Percentiles rank a stretch among this genome's conserved stretches.
These are phyloP conservation scores for Ogataea neopini DNA, from an alignment of 805 yeast species.

Conservation along the genomic window DNA sequence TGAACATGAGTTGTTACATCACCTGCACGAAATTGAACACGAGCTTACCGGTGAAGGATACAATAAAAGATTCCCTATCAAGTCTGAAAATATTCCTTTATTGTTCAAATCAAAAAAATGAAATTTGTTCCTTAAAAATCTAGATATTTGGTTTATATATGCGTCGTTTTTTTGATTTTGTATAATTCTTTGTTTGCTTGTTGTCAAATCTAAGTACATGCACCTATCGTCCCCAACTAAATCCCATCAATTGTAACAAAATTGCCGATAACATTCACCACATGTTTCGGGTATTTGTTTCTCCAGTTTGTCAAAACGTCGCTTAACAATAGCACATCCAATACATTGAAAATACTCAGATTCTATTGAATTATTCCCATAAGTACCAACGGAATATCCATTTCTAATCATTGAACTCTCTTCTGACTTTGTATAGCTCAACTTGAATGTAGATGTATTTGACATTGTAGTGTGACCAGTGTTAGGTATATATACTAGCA, in stretches of 20 bases:
- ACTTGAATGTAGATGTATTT: conserved; percentile 60
- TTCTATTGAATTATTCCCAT: conserved; percentile 40
- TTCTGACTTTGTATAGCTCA: conserved; percentile 49
- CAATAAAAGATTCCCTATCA: conserved; percentile 22
- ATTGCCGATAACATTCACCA: conserved; percentile 37
- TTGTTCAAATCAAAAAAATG: conserved; percentile 15
- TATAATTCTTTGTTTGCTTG: background rate
- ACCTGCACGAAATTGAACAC: conserved; percentile 81
- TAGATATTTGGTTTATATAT: background rate
- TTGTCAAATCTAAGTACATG: background rate
- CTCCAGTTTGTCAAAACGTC: conserved; percentile 46
- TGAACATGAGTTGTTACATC: conserved; percentile 83
- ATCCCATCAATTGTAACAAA: conserved; percentile 38
- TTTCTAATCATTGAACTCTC: conserved; percentile 47
- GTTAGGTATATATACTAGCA: conserved; percentile 55
- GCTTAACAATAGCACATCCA: conserved; percentile 57
- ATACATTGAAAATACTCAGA: conserved; percentile 46
- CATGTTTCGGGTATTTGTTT: conserved; percentile 34
- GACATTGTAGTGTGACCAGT: conserved; percentile 42
- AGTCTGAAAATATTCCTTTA: conserved; percentile 23
- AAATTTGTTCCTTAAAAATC: background rate
- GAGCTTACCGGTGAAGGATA: conserved; percentile 24
- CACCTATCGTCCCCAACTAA: background rate
- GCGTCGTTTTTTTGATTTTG: background rate
- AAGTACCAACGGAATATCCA: conserved; percentile 53